These are phyloP conservation scores for Biscogniauxia mediterranea DNA, from an alignment of 2,329 filamentous ascomycete species.

Conservation along the genomic window DNA sequence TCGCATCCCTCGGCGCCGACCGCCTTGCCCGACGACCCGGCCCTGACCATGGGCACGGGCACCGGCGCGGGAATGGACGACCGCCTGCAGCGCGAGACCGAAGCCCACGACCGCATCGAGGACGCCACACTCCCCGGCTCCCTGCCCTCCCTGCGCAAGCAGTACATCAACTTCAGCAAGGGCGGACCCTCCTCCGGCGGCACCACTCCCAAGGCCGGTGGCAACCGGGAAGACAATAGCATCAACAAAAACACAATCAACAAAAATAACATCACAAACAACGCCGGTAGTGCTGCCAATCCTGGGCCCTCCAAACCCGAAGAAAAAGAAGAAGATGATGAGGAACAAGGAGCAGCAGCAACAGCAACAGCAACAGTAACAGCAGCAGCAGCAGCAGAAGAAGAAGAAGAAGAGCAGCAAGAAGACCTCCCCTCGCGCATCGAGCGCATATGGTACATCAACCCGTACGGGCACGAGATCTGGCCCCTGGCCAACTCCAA, in stretches of 20 bases:
- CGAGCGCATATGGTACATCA: conserved; percentile 91
- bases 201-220: no score
- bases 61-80: conserved; percentile 26
- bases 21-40: conserved; percentile 38
- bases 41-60: conserved; percentile 6
- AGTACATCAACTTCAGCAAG: conserved; percentile 82
- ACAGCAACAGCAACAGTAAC: not conserved
- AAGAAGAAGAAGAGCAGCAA: conserved; percentile 33
- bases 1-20: conserved; percentile 76
- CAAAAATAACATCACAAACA: not conserved
- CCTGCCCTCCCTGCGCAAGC: conserved; percentile 73
- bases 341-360: not conserved
- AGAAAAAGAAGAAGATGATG: no score
- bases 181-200: not conserved
- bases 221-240: no score
- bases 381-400: conserved; percentile 38
- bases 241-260: not conserved
- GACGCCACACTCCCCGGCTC: conserved; percentile 81
- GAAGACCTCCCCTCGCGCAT: conserved; percentile 78
- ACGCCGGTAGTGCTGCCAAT: not conserved
- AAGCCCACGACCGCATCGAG: conserved; percentile 65
- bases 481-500: conserved; percentile 79
- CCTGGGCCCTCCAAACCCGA: no score
- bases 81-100: conserved; percentile 37
- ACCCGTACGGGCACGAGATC: conserved; percentile 97